phyloP scores from a whole-genome alignment of 176 grass and related monocot species.

The Rhipidocladum racemiflorum region DNA sequence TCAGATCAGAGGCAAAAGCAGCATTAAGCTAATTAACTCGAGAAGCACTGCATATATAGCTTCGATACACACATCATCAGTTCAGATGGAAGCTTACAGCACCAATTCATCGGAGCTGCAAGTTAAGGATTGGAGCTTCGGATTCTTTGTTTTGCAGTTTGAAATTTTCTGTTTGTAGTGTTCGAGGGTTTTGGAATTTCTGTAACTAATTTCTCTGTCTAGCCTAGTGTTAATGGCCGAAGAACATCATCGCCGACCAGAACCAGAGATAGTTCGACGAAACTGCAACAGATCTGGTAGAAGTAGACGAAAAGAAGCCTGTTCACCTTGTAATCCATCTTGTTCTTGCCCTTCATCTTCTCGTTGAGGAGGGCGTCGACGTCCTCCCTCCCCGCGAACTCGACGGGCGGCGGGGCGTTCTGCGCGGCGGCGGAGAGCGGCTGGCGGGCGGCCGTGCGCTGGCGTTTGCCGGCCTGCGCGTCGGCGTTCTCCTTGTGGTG shows the following conservation, averaged over 20 bases:
- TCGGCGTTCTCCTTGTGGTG: slow-evolving; percentile 48
- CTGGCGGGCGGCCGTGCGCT: slow-evolving; percentile 40
- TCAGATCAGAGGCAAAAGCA: not conserved
- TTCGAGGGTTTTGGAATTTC: not conserved
- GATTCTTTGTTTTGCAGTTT: not conserved
- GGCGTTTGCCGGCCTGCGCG: slow-evolving; percentile 36
- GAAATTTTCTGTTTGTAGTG: not conserved
- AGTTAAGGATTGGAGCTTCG: not conserved
- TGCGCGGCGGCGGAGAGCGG: slow-evolving; percentile 30
- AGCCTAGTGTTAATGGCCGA: not conserved
- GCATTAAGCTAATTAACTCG: not conserved
- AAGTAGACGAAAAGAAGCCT: not conserved
- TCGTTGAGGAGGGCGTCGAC: slow-evolving; percentile 60
- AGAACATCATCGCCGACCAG: too few species aligned
- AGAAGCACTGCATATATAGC: not conserved
- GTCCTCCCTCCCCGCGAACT: slow-evolving; percentile 52
- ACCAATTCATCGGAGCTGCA: not conserved
- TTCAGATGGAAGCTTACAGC: not conserved
- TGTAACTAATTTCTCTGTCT: not conserved
- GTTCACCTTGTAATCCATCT: slow-evolving; percentile 69
- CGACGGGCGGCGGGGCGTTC: slow-evolving; percentile 29
- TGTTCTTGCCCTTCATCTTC: slow-evolving; percentile 86
- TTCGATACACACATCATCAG: not conserved
- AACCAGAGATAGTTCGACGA: not conserved
- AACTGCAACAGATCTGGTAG: not conserved